Evolutionary conservation across 371 early-diverging fungal genomes (phyloP).

Genomic region (Haplosporangium sp.): DNA sequence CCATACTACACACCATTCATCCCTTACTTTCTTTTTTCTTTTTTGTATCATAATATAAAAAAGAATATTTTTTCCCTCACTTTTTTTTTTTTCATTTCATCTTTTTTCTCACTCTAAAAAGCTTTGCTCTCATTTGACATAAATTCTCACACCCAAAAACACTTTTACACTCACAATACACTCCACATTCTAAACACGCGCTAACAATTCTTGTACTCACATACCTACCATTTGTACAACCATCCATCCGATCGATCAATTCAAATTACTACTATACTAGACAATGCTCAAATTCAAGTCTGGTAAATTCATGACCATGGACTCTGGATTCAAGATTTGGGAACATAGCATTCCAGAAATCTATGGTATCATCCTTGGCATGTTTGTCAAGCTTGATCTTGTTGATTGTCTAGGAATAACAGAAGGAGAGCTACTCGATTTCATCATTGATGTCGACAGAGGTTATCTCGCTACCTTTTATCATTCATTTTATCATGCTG

Average conservation of each 20-base stretch:
- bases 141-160: neutral
- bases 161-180: neutral
- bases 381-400: conserved; percentile 71
- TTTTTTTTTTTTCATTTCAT: no score
- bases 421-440: conserved; percentile 79
- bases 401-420: conserved; percentile 67
- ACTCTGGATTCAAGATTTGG: conserved; percentile 75
- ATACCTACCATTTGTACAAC: conserved; percentile 1
- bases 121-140: neutral
- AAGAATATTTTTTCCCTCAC: no score
- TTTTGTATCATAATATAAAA: no score
- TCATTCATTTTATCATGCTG: conserved; percentile 91
- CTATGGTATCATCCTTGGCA: conserved; percentile 78
- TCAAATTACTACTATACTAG: conserved; percentile 5
- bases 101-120: neutral
- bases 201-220: neutral
- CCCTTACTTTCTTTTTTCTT: no score
- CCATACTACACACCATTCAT: neutral
- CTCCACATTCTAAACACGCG: no score
- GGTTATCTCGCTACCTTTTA: conserved; percentile 87
- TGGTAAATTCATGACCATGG: conserved; percentile 37
- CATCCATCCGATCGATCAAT: neutral
- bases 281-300: conserved; percentile 38
- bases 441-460: conserved; percentile 81
- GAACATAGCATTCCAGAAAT: conserved; percentile 72